Evolutionary conservation across 1,284 basidiomycete species (phyloP).

Genomic region (Hemileia vastatrix): DNA sequence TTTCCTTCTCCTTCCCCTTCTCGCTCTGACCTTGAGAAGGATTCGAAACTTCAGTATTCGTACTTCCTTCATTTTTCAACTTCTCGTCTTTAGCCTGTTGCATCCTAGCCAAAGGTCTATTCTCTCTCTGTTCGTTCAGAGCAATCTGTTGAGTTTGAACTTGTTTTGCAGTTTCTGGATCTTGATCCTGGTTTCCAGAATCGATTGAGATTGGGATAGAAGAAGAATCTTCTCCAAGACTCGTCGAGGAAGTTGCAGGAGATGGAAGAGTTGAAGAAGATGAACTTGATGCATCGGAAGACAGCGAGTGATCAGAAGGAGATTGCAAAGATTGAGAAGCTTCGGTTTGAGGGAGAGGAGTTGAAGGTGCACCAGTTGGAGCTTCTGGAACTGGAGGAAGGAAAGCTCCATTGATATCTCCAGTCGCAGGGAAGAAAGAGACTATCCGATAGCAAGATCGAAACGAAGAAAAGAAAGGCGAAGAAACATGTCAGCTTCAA

Average conservation of each 20-base stretch:
- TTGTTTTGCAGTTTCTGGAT: constrained; percentile 24
- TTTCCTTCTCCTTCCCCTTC: constrained; percentile 10
- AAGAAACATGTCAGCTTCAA: no score
- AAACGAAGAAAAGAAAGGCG: not conserved
- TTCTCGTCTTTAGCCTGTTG: constrained; percentile 37
- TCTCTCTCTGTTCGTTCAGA: constrained; percentile 34
- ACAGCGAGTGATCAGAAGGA: not conserved
- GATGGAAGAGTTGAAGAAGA: no score
- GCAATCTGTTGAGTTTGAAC: constrained; percentile 15
- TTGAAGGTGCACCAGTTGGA: constrained; percentile 4
- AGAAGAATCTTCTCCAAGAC: not conserved
- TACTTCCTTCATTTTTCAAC: constrained; percentile 25
- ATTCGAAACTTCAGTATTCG: not conserved
- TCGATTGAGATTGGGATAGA: not conserved
- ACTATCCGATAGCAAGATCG: no score
- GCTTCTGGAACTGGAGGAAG: constrained; percentile 29
- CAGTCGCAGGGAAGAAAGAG: constrained; percentile 43
- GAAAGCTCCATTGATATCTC: constrained; percentile 42
- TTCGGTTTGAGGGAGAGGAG: constrained; percentile 7
- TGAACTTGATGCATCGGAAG: not conserved
- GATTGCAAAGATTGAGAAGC: not conserved
- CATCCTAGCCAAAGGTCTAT: constrained; percentile 39
- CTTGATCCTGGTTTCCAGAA: not conserved
- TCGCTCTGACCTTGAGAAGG: constrained; percentile 3
- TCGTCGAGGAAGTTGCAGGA: not conserved